Evolutionary conservation across 2,329 filamentous ascomycete species (phyloP).

Genomic region (Tolypocladium ophioglossoides): DNA sequence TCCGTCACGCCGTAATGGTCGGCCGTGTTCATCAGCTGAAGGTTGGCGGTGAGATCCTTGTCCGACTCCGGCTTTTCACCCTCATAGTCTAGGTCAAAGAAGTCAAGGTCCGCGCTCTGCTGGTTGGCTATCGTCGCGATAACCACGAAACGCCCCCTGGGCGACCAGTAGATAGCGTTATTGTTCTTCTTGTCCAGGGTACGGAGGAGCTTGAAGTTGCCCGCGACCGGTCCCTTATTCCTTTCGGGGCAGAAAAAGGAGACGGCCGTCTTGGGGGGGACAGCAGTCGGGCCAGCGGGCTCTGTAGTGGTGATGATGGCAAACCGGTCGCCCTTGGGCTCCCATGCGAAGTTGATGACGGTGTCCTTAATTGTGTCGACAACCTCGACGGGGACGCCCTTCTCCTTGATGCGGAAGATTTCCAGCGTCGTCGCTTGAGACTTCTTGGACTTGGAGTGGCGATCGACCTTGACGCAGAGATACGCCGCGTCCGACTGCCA

Average conservation of each 20-base stretch:
- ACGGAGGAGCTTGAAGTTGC: constrained; percentile 93
- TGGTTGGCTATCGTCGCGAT: constrained; percentile 87
- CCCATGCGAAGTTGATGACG: constrained; percentile 99
- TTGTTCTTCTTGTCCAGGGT: constrained; percentile 98
- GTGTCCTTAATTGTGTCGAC: constrained; percentile 97
- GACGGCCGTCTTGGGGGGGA: constrained; percentile 87
- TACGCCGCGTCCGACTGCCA: constrained; percentile 95
- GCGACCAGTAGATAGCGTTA: constrained; percentile 99
- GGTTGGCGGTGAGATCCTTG: constrained; percentile 88
- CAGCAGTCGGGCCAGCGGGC: constrained; percentile 63
- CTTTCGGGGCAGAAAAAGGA: constrained; percentile 97
- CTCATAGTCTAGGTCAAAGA: constrained; percentile 96
- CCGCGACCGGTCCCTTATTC: constrained; percentile 65
- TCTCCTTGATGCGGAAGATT: constrained; percentile 95
- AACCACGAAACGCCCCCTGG: constrained; percentile 87
- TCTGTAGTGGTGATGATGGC: constrained; percentile 94
- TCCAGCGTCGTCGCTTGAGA: constrained; percentile 93
- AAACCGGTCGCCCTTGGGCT: constrained; percentile 94
- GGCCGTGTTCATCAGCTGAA: constrained; percentile 85
- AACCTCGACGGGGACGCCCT: constrained; percentile 96
- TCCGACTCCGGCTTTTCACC: constrained; percentile 89
- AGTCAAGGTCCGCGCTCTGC: constrained; percentile 91
- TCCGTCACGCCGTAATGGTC: constrained; percentile 98
- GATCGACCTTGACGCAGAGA: constrained; percentile 96
- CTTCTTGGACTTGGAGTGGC: constrained; percentile 99